These are phyloP conservation scores for Heracleum sosnowskyi DNA, from an alignment of 129 eudicot genomes.

Conservation along the genomic window DNA sequence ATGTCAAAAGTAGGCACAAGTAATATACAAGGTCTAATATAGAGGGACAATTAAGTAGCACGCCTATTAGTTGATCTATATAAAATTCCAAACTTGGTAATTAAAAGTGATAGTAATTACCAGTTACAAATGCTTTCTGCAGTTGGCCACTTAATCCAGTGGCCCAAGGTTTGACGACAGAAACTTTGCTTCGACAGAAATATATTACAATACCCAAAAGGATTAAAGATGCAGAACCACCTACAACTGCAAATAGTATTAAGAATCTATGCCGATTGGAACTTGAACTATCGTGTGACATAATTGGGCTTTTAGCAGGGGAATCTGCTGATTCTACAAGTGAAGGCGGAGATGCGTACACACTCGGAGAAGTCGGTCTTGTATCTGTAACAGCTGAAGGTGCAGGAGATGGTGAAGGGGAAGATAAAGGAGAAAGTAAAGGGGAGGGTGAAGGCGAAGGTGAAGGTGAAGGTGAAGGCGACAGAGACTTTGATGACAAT, in stretches of 20 bases:
- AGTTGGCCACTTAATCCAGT: conserved; percentile 92
- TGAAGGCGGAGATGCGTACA: conserved; percentile 21
- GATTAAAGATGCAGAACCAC: conserved; percentile 36
- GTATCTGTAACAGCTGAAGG: conserved; percentile 15
- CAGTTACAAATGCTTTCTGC: conserved; percentile 82
- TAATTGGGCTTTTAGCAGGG: neutral
- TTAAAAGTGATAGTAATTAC: conserved; percentile 25
- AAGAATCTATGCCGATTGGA: conserved; percentile 1
- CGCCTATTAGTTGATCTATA: neutral
- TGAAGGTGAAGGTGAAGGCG: conserved; percentile 28
- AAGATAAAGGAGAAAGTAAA: conserved; percentile 20
- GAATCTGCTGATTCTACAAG: conserved; percentile 3
- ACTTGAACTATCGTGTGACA: neutral
- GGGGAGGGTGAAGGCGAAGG: conserved; percentile 24
- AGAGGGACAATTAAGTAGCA: neutral
- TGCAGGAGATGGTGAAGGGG: conserved; percentile 19
- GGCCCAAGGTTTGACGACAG: conserved; percentile 73
- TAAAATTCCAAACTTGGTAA: neutral
- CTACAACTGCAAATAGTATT: conserved; percentile 32
- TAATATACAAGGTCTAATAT: neutral
- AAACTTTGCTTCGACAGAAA: conserved; percentile 40
- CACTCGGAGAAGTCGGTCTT: conserved; percentile 9
- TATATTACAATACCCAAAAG: conserved; percentile 22
- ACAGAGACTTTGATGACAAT: neutral
- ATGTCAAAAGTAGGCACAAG: neutral